Conservation (phyloP, 768 basidiomycete genomes). For the Hortiboletus flavorubellus region DNA sequence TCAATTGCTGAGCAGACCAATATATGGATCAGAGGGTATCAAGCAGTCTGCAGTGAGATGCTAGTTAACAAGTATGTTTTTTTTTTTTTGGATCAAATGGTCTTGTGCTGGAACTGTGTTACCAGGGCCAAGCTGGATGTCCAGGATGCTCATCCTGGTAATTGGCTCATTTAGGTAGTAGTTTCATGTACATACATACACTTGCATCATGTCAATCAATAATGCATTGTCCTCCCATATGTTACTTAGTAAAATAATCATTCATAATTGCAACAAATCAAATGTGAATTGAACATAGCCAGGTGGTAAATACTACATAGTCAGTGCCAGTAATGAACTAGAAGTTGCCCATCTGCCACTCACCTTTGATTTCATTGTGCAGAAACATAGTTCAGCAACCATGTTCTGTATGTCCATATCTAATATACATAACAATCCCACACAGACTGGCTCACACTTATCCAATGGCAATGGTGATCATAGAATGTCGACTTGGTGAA, state of each 20-base stretch:
- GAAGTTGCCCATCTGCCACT: too few species aligned
- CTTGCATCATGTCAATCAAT: too few species aligned
- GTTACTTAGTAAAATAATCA: too few species aligned
- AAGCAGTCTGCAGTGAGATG: conserved; percentile 35
- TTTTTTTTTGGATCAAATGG: conserved; percentile 40
- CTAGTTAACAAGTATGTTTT: conserved; percentile 22
- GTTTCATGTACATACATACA: too few species aligned
- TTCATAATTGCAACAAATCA: too few species aligned
- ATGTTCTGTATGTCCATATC: neutral
- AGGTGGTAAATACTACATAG: too few species aligned
- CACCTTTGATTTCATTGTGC: too few species aligned
- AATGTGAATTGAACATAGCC: too few species aligned
- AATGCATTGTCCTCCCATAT: too few species aligned
- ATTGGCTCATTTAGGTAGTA: conserved; percentile 9
- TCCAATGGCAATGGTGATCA: conserved; percentile 3
- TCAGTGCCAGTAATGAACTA: too few species aligned
- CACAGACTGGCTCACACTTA: neutral
- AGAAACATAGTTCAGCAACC: neutral
- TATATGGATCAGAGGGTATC: conserved; percentile 37
- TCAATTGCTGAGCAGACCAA: conserved; percentile 36
- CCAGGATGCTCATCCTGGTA: neutral
- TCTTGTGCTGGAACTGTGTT: conserved; percentile 21
- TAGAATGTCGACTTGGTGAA: neutral
- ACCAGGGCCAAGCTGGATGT: neutral
- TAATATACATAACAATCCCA: neutral